Evolutionary conservation across 495 filamentous ascomycete species (phyloP).

Genomic region (Annulohypoxylon nitens): DNA sequence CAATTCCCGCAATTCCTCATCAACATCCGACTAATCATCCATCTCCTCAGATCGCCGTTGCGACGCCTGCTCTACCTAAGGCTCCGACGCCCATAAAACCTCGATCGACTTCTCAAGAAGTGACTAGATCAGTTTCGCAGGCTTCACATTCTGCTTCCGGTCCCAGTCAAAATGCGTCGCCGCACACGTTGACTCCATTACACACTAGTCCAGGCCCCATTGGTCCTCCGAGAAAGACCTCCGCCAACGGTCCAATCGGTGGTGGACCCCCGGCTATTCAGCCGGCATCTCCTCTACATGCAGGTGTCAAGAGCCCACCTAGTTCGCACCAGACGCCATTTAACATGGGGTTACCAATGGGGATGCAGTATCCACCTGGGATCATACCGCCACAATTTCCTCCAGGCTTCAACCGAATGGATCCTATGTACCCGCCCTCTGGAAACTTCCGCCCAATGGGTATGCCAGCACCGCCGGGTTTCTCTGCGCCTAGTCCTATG

Average conservation of each 20-base stretch:
- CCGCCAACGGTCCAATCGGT: conserved; percentile 48
- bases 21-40: conserved; percentile 61
- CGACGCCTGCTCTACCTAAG: conserved; percentile 86
- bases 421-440: conserved; percentile 67
- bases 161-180: conserved; percentile 75
- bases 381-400: conserved; percentile 60
- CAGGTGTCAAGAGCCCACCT: conserved; percentile 59
- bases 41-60: conserved; percentile 83
- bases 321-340: conserved; percentile 57
- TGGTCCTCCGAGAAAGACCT: conserved; percentile 60
- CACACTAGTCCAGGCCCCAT: conserved; percentile 70
- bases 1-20: conserved; percentile 67
- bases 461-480: conserved; percentile 65
- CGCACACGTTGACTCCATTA: conserved; percentile 67
- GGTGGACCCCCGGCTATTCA: conserved; percentile 32
- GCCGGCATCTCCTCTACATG: conserved; percentile 59
- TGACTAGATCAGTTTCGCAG: conserved; percentile 76
- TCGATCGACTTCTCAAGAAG: conserved; percentile 85
- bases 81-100: conserved; percentile 80
- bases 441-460: conserved; percentile 70
- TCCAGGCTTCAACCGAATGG: conserved; percentile 62
- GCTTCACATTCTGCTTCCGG: conserved; percentile 65
- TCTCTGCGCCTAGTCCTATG: conserved; percentile 70
- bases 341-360: conserved; percentile 52
- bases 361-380: conserved; percentile 69